A percentile compares a stretch with the other conserved stretches of the same genome.
phyloP scores from a whole-genome alignment of 116 monocot species.

The Zostera marina region DNA sequence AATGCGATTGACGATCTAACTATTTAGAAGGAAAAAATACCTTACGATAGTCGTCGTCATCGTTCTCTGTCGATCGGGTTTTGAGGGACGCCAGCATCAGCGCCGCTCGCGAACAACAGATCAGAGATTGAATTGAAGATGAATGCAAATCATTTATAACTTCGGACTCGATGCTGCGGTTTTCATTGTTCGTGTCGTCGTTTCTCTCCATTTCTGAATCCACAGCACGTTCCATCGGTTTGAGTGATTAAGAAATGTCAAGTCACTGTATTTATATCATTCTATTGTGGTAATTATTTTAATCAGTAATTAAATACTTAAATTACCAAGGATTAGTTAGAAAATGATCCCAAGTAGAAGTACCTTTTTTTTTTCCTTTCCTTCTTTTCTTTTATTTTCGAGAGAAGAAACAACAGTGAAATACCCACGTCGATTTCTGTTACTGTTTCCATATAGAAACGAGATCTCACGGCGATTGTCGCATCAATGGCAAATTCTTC shows the following conservation, averaged over 20 bases:
- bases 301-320: too few relatives aligned
- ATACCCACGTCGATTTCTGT: background rate
- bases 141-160: background rate
- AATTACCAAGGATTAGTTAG: too few relatives aligned
- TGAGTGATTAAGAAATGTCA: background rate
- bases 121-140: background rate
- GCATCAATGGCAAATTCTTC: constrained; percentile 28
- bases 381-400: too few relatives aligned
- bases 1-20: too few relatives aligned
- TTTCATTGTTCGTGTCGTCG: constrained; percentile 3
- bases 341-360: too few relatives aligned
- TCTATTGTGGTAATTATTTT: too few relatives aligned
- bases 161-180: background rate
- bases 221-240: background rate
- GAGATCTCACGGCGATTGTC: too few relatives aligned
- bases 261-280: too few relatives aligned
- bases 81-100: constrained; percentile 1
- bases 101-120: background rate
- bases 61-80: background rate
- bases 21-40: background rate
- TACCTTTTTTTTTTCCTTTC: too few relatives aligned
- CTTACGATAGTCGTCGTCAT: background rate
- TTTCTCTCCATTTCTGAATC: constrained; percentile 4
- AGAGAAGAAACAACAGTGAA: background rate
- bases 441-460: background rate